These are phyloP conservation scores for Pelargonium fulgidum DNA, from an alignment of 441 rosid species.

Conservation along the genomic window DNA sequence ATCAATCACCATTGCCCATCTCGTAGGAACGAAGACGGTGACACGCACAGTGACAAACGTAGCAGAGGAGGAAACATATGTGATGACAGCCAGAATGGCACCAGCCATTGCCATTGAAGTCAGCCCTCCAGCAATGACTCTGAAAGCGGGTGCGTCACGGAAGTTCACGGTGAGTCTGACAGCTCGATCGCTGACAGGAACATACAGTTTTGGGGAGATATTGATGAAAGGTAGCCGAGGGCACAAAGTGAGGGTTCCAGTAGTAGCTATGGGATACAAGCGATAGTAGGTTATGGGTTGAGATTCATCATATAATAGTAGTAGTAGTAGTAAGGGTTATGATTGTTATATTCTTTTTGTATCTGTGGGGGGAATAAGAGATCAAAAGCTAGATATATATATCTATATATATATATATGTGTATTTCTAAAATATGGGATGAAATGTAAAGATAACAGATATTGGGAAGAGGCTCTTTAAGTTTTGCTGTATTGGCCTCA, in stretches of 20 bases:
- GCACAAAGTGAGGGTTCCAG: constrained; percentile 28
- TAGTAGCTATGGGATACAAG: constrained; percentile 22
- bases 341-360: too few relatives aligned
- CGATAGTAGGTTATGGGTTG: neutral
- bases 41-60: neutral
- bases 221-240: constrained; percentile 17
- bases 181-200: constrained; percentile 13
- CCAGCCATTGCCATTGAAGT: constrained; percentile 21
- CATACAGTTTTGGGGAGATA: constrained; percentile 26
- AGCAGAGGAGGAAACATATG: neutral
- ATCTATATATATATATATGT: too few relatives aligned
- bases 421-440: too few relatives aligned
- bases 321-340: too few relatives aligned
- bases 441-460: too few relatives aligned
- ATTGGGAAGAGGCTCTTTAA: too few relatives aligned
- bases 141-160: constrained; percentile 18
- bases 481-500: too few relatives aligned
- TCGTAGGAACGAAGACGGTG: constrained; percentile 21
- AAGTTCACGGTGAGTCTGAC: constrained; percentile 21
- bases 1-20: neutral
- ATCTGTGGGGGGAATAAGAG: too few relatives aligned
- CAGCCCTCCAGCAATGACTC: constrained; percentile 24
- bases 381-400: too few relatives aligned
- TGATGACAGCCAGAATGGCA: neutral
- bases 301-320: too few relatives aligned